Evolutionary conservation across 768 basidiomycete genomes (phyloP), one percentile per base, ranked within the genome.

Genomic region (Amanita pseudoporphyria): DNA sequence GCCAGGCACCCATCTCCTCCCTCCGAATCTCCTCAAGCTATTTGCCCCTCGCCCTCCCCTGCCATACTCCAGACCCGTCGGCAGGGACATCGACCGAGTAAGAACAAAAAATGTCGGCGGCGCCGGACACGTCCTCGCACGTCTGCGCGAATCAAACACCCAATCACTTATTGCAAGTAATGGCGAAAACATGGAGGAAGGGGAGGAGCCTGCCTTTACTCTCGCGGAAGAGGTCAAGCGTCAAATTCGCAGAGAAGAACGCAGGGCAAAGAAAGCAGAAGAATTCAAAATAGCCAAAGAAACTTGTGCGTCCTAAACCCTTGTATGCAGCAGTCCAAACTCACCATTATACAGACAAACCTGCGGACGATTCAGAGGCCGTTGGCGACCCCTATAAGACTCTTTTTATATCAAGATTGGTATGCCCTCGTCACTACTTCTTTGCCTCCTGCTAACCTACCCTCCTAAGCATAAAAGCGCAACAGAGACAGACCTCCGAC

Each of bases 351-450:
- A 32, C 58, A 97, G 95, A 94, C 69, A 91, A 93, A 63, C 96
- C 96, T 7, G 76, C 85, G 16, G 94, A 95, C 47, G 94, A 99
- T 60, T 49, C 84, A 10, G 82, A 95, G 62, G 94, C 92, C 28
- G 74, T 85, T 36, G 96, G 96, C 2, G 96, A 99, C 61, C 96
- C 96, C 3, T 99, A 97, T 71, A 98, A 98, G 65, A 98, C 96
- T 0, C 73, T 99, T 19, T 99, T 99, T 66, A 92, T 98, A 54
- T 87, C 94, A 30, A 84, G 93, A 57, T 69, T 99, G 63, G 93
- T 94, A 61, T 5, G 56, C 56, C 7, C 33, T 14, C 24, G 3
- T 24, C 42, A 32, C 71, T 64, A 4, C 10, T 35, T 30, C 38
- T 12, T 48, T 13, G 47, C 42, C 52, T 48, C 45, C 14, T 3